These are phyloP conservation scores for Candida pseudoviswanathii DNA, from an alignment of 1,139 yeast genomes.

Conservation along the genomic window DNA sequence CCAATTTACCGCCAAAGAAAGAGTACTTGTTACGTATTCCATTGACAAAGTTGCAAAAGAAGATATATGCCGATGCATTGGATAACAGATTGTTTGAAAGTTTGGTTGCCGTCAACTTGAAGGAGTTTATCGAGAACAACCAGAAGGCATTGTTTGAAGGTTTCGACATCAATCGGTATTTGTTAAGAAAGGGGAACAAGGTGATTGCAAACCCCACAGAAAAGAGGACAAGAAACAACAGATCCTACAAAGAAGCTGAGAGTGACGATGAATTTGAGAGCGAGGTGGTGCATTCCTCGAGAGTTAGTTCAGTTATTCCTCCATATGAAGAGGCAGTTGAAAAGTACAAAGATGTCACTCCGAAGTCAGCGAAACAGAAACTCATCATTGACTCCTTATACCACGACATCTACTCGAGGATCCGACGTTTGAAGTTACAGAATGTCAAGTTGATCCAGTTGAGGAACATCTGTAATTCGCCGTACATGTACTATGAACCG, in stretches of 20 bases:
- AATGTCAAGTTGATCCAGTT: constrained; percentile 75
- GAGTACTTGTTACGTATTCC: constrained; percentile 82
- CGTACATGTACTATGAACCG: constrained; percentile 81
- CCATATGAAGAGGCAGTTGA: constrained; percentile 13
- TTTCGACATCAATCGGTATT: constrained; percentile 40
- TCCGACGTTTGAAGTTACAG: constrained; percentile 43
- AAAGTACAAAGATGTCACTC: neutral
- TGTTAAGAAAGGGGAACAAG: constrained; percentile 17
- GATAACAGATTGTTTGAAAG: constrained; percentile 43
- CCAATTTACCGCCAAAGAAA: constrained; percentile 77
- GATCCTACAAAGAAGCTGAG: constrained; percentile 26
- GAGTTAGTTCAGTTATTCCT: constrained; percentile 8
- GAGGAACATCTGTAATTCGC: constrained; percentile 82
- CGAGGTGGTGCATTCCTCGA: constrained; percentile 10
- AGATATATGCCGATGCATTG: constrained; percentile 64
- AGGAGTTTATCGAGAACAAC: constrained; percentile 46
- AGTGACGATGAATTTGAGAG: constrained; percentile 23
- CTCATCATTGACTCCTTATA: constrained; percentile 21
- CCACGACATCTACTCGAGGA: constrained; percentile 21
- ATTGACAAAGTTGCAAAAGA: constrained; percentile 61
- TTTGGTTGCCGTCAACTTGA: constrained; percentile 46
- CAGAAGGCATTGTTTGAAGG: constrained; percentile 24
- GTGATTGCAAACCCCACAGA: neutral
- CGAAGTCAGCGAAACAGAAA: constrained; percentile 17
- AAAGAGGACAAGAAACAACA: constrained; percentile 10